Percentiles rank a stretch among this genome's conserved stretches.
phyloP scores from a whole-genome alignment of 225 moss, liverwort and hornwort species.

The Marchantia polymorpha region DNA sequence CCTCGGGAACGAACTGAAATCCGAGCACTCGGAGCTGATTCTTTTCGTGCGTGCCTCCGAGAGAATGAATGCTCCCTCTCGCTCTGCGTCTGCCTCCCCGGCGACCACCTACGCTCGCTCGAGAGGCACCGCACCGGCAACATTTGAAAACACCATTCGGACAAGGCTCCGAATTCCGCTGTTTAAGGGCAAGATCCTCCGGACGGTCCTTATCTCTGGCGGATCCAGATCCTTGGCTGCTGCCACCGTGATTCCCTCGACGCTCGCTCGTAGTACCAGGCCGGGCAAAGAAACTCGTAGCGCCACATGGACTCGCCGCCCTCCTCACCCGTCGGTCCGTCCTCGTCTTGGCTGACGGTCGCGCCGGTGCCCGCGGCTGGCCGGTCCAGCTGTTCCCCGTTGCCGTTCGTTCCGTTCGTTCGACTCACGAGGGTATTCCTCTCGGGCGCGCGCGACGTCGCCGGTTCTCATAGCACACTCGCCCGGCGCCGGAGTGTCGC shows the following conservation, averaged over 20 bases:
- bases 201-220: background rate
- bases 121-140: background rate
- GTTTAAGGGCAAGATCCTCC: background rate
- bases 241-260: background rate
- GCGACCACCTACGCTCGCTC: background rate
- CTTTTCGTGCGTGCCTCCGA: background rate
- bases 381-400: background rate
- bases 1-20: background rate
- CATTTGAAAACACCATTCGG: constrained; percentile 2
- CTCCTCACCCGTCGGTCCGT: too few relatives aligned
- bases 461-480: too few relatives aligned
- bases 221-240: background rate
- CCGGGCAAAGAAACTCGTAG: background rate
- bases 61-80: background rate
- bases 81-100: background rate
- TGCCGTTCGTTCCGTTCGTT: background rate
- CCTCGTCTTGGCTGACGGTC: too few relatives aligned
- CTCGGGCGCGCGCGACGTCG: too few relatives aligned
- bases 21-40: background rate
- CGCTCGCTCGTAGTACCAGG: background rate
- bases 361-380: background rate
- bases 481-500: too few relatives aligned
- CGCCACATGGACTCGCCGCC: constrained; percentile 1
- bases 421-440: too few relatives aligned
- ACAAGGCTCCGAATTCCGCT: background rate